These are phyloP conservation scores for Microdochium trichocladiopsis DNA, from an alignment of 2,329 filamentous ascomycete genomes.

Conservation along the genomic window DNA sequence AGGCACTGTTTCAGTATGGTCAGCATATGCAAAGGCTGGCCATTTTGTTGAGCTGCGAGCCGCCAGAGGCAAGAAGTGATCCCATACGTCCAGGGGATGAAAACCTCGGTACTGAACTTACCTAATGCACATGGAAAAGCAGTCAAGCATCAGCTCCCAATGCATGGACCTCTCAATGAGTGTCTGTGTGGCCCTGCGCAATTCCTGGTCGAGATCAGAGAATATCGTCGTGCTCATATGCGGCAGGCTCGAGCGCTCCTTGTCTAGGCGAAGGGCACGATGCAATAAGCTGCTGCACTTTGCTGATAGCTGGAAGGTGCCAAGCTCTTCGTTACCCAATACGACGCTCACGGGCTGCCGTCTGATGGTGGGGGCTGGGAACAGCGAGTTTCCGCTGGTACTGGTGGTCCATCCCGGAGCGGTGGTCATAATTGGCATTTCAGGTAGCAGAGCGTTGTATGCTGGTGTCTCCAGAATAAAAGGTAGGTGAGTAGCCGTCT, in stretches of 20 bases:
- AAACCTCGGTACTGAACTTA: slow-evolving; percentile 5
- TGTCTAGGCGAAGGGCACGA: slow-evolving; percentile 18
- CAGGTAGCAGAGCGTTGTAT: slow-evolving; percentile 18
- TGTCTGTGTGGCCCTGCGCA: slow-evolving; percentile 15
- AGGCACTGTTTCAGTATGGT: slow-evolving; percentile 9
- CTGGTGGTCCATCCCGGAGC: neutral
- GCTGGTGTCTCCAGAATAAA: slow-evolving; percentile 22
- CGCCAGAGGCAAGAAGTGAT: no score
- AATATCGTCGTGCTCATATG: slow-evolving; percentile 13
- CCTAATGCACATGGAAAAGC: slow-evolving; percentile 24
- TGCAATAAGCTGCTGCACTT: slow-evolving; percentile 21
- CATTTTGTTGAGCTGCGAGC: no score
- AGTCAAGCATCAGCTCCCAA: slow-evolving; percentile 22
- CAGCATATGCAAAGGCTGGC: no score
- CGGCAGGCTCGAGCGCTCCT: slow-evolving; percentile 11
- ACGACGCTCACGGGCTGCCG: slow-evolving; percentile 12
- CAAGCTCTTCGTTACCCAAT: slow-evolving; percentile 12
- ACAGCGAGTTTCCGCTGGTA: neutral
- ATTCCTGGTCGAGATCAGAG: slow-evolving; percentile 18
- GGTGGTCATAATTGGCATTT: slow-evolving; percentile 7
- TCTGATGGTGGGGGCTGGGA: neutral
- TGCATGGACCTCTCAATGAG: slow-evolving; percentile 17
- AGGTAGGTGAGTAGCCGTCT: slow-evolving; percentile 15
- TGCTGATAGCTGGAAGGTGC: slow-evolving; percentile 21
- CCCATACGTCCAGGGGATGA: no score